Conservation (phyloP, 2,329 filamentous ascomycete genomes). For the Dothideomycetes sp. region DNA sequence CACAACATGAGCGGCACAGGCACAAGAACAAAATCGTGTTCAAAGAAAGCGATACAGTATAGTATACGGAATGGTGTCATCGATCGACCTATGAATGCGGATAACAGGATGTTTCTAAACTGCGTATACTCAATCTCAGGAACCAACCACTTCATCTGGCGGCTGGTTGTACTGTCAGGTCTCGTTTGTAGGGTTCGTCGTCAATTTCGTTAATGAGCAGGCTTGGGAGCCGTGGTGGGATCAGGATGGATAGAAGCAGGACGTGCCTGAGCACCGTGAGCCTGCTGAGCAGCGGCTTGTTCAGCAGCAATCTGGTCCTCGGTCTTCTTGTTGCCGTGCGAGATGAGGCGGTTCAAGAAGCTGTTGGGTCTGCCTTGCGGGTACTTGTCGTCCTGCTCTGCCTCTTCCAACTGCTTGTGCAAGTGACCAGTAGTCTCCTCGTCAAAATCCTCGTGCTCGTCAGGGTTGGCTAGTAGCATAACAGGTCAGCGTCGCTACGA, state of each 20-base stretch:
- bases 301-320: conserved; percentile 25
- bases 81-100: conserved; percentile 5
- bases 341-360: conserved; percentile 30
- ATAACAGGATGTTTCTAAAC: conserved; percentile 8
- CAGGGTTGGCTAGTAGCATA: conserved; percentile 15
- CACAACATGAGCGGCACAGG: no score
- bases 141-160: conserved; percentile 2
- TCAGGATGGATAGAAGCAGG: not conserved
- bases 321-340: conserved; percentile 32
- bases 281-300: conserved; percentile 4
- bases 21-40: not conserved
- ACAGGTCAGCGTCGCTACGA: conserved; percentile 5
- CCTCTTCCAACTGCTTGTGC: conserved; percentile 27
- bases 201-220: conserved; percentile 8
- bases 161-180: not conserved
- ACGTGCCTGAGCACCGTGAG: conserved; percentile 1
- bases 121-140: conserved; percentile 4
- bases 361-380: conserved; percentile 26
- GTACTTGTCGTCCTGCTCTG: conserved; percentile 23
- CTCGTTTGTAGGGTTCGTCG: conserved; percentile 2
- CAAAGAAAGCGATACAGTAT: not conserved
- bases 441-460: conserved; percentile 27
- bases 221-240: conserved; percentile 7
- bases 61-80: conserved; percentile 2
- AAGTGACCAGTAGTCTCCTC: conserved; percentile 30